These are phyloP conservation scores for Trichoderma sp. DNA, from an alignment of 2,329 filamentous ascomycete species.

Conservation along the genomic window DNA sequence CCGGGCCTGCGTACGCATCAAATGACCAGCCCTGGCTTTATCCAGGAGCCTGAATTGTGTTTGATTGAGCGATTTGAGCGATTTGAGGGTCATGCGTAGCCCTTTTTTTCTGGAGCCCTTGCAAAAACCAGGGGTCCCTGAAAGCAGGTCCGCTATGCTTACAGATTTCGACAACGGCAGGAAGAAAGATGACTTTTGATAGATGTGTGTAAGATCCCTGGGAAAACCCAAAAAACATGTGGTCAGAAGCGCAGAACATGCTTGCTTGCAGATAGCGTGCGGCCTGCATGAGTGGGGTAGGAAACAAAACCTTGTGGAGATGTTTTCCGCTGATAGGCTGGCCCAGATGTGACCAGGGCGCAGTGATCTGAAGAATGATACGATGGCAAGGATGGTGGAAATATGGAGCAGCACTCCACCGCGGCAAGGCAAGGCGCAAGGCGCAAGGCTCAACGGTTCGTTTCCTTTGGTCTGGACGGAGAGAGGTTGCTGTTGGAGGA, in stretches of 20 bases:
- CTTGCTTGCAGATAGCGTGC: slow-evolving; percentile 19
- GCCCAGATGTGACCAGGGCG: not conserved
- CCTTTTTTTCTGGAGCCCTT: not conserved
- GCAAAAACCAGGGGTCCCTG: not conserved
- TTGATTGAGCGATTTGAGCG: not conserved
- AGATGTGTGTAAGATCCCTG: slow-evolving; percentile 9
- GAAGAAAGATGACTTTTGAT: not conserved
- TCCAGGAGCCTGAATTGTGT: slow-evolving; percentile 25
- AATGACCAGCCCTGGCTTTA: slow-evolving; percentile 45
- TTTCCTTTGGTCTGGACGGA: not conserved
- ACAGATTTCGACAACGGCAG: not conserved
- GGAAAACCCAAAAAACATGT: not conserved
- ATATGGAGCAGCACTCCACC: slow-evolving; percentile 6
- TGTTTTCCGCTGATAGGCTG: slow-evolving; percentile 14
- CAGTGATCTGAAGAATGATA: slow-evolving; percentile 5
- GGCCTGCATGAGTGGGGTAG: slow-evolving; percentile 13
- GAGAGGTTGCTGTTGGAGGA: not conserved
- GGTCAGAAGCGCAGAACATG: slow-evolving; percentile 20
- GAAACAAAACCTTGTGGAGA: not conserved
- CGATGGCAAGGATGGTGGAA: slow-evolving; percentile 11
- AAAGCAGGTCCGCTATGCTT: not conserved
- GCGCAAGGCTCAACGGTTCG: slow-evolving; percentile 8
- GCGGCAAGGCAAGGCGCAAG: slow-evolving; percentile 9
- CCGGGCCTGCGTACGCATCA: slow-evolving; percentile 49
- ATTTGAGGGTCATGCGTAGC: slow-evolving; percentile 6